These are phyloP conservation scores for Penicillium verhagenii DNA, from an alignment of 495 filamentous ascomycete genomes.

Conservation along the genomic window DNA sequence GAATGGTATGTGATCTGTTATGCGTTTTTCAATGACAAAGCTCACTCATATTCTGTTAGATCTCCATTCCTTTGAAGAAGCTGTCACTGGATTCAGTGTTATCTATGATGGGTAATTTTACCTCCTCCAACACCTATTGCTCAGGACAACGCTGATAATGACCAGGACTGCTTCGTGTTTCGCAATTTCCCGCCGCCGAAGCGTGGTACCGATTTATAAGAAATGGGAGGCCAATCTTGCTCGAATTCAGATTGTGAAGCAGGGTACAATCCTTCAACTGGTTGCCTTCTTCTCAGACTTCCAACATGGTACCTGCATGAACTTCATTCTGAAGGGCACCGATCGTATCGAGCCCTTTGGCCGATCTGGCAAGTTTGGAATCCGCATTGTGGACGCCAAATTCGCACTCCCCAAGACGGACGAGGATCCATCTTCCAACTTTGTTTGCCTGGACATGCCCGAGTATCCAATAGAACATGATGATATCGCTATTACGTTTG, in stretches of 20 bases:
- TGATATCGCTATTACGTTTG: conserved; percentile 82
- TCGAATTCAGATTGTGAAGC: conserved; percentile 74
- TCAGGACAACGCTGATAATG: background rate
- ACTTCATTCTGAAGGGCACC: conserved; percentile 75
- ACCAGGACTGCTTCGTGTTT: conserved; percentile 65
- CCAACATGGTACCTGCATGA: conserved; percentile 80
- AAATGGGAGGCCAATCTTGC: conserved; percentile 78
- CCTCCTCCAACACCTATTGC: no score
- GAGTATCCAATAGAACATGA: conserved; percentile 90
- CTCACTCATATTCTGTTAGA: conserved; percentile 46
- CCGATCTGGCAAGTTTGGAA: conserved; percentile 62
- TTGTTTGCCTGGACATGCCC: conserved; percentile 79
- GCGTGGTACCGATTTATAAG: conserved; percentile 88
- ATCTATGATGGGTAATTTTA: conserved; percentile 62
- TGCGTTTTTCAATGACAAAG: background rate
- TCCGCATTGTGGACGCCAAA: conserved; percentile 84
- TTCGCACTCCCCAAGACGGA: conserved; percentile 73
- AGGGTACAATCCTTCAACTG: conserved; percentile 69
- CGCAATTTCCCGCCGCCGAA: conserved; percentile 77
- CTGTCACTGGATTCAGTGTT: conserved; percentile 74
- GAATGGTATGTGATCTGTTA: conserved; percentile 28
- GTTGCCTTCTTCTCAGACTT: conserved; percentile 80
- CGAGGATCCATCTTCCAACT: conserved; percentile 59
- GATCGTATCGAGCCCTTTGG: conserved; percentile 74
- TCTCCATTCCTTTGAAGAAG: conserved; percentile 72